phyloP scores from a whole-genome alignment of 345 rosid species.

The Kernera saxatilis region DNA sequence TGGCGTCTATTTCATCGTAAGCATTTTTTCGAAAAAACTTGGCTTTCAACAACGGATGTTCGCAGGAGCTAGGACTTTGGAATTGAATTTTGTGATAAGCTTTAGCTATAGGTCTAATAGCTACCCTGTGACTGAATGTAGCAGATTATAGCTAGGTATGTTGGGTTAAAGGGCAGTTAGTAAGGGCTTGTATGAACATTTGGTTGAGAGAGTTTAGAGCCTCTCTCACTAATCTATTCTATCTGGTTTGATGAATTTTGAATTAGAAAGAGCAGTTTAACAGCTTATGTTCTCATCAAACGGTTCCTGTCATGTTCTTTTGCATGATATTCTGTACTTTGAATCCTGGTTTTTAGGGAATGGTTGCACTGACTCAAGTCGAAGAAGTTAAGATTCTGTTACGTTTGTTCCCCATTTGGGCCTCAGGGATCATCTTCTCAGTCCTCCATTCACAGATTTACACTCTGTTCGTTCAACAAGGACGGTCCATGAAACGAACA shows the following conservation, averaged over 20 bases:
- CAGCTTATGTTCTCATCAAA: constrained; percentile 28
- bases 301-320: constrained; percentile 52
- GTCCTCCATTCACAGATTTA: constrained; percentile 34
- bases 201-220: background rate
- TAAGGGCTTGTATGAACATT: background rate
- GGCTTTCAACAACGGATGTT: background rate
- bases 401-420: constrained; percentile 41
- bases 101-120: background rate
- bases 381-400: constrained; percentile 42
- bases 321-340: background rate
- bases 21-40: constrained; percentile 33
- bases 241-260: background rate
- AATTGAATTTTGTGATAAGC: background rate
- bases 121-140: background rate
- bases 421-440: constrained; percentile 33
- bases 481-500: constrained; percentile 35
- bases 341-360: constrained; percentile 35
- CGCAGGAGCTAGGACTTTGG: background rate
- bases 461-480: constrained; percentile 43
- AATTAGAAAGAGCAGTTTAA: background rate
- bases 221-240: background rate
- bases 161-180: background rate
- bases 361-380: constrained; percentile 47
- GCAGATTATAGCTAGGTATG: background rate
- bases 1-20: constrained; percentile 42